phyloP scores from a whole-genome alignment of 495 filamentous ascomycete genomes.

The Pyronema domesticum region DNA sequence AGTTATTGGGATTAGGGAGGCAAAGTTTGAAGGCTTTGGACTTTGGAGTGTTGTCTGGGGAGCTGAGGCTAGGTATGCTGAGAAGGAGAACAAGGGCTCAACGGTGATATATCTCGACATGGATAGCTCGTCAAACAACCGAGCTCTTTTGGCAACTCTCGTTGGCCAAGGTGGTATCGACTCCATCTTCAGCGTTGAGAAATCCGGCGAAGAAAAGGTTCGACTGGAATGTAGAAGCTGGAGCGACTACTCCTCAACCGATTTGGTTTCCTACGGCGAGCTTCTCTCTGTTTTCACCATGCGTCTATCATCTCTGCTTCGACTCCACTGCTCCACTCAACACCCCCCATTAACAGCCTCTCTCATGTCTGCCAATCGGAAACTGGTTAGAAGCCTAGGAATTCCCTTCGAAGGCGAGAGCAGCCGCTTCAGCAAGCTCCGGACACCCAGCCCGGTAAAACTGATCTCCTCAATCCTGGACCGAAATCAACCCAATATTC shows the following conservation, averaged over 20 bases:
- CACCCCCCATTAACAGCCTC: constrained; percentile 49
- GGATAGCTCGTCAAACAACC: constrained; percentile 3
- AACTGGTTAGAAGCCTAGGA: constrained; percentile 54
- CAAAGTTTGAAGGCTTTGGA: constrained; percentile 16
- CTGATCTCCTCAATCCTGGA: constrained; percentile 62
- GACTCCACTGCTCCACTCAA: constrained; percentile 44
- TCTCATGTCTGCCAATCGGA: constrained; percentile 49
- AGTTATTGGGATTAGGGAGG: constrained; percentile 19
- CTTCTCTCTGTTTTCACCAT: constrained; percentile 19
- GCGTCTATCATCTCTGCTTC: constrained; percentile 17
- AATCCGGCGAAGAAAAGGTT: constrained; percentile 14
- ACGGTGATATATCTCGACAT: constrained; percentile 20
- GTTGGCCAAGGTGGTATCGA: constrained; percentile 55
- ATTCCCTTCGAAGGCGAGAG: constrained; percentile 43
- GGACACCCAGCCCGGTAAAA: constrained; percentile 75
- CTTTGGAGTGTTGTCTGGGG: constrained; percentile 23
- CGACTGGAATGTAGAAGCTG: constrained; percentile 22
- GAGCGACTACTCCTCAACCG: constrained; percentile 24
- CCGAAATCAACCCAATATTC: constrained; percentile 7
- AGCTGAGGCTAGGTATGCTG: constrained; percentile 9
- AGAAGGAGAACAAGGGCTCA: constrained; percentile 11
- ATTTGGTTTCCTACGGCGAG: constrained; percentile 16
- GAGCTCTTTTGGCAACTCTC: constrained; percentile 25
- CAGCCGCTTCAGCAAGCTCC: constrained; percentile 38
- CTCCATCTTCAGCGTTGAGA: constrained; percentile 37